Conservation (phyloP, 805 yeast species). For the Nadsonia fulvescens region DNA sequence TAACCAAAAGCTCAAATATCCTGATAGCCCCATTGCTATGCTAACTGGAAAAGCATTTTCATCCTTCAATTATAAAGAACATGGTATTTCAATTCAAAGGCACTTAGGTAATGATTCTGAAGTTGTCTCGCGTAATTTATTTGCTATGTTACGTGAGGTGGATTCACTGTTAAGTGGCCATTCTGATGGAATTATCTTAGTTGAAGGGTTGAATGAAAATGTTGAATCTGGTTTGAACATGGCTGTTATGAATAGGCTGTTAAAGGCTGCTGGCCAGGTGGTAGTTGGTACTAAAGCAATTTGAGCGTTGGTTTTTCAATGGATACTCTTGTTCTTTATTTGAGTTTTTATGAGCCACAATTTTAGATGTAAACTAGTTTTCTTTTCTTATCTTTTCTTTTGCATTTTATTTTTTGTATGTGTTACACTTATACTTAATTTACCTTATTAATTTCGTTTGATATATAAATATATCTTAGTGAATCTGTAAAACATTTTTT, state of each 20-base stretch:
- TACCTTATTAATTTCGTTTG: too few relatives aligned
- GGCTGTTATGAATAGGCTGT: constrained; percentile 84
- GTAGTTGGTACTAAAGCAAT: too few relatives aligned
- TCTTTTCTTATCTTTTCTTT: too few relatives aligned
- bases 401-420: too few relatives aligned
- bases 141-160: constrained; percentile 52
- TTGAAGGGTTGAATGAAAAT: constrained; percentile 62
- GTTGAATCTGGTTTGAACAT: constrained; percentile 82
- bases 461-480: too few relatives aligned
- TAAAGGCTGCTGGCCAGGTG: constrained; percentile 92
- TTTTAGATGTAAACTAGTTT: too few relatives aligned
- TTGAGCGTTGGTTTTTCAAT: too few relatives aligned
- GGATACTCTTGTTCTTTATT: too few relatives aligned
- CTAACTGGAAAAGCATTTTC: constrained; percentile 1
- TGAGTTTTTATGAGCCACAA: too few relatives aligned
- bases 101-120: constrained; percentile 29
- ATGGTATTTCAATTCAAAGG: constrained; percentile 5
- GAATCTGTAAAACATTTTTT: too few relatives aligned
- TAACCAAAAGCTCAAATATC: not conserved
- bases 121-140: constrained; percentile 60
- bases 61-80: constrained; percentile 9
- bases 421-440: too few relatives aligned
- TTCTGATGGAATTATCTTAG: constrained; percentile 50
- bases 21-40: constrained; percentile 5
- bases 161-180: too few relatives aligned